Base-by-base conservation (phyloP, 2,329 filamentous ascomycete genomes). In the Apiospora sp. region DNA sequence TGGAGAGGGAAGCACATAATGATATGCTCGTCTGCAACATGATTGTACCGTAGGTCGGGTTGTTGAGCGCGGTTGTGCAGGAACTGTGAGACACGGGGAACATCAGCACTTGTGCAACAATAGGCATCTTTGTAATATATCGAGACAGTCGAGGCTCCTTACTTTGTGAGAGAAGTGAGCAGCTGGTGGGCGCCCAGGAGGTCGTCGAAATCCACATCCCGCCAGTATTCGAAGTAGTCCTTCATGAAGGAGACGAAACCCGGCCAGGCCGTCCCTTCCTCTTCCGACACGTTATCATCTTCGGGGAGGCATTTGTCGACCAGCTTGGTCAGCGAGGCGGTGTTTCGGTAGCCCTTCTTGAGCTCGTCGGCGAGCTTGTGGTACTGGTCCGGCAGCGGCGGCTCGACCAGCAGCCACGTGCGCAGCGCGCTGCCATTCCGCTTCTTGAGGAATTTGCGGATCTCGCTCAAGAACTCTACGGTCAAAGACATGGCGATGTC, bases 21-120 rank as follows among this genome's bases (percentile, higher is more conserved):
- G 93, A 92, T 77, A 98, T 91, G 79, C 94, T 93, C 3, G 94
- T 95, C 58, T 94, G 92, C 54, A 98, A 89, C 77, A 98, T 90
- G 78, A 98, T 88, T 43, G 92, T 89, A 44, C 96, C 96, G 80
- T 95, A 92, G 16, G 91, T 92, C 1, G 92, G 91, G 78, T 98
- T 92, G 8, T 91, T 90, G 68, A 98, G 89, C 0, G 95, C 95
- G 27, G 93, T 93, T 37, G 94, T 93, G 77, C 93, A 96, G 77
- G 95, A 92, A 79, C 94, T 96, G 46, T 13, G n/a, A 24, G 14
- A 49, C 4, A 37, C 16, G n/a, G 58, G 19, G 22, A 19, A 41
- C 13, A 41, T 68, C 27, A 68, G 67, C 43, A 46, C 67, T 44
- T 30, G 67, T 8, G 13, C 67, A 22, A 71, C 5, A 27, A 41